These are phyloP conservation scores for Ogataea nitratoaversa DNA, from an alignment of 805 yeast genomes.

Conservation along the genomic window DNA sequence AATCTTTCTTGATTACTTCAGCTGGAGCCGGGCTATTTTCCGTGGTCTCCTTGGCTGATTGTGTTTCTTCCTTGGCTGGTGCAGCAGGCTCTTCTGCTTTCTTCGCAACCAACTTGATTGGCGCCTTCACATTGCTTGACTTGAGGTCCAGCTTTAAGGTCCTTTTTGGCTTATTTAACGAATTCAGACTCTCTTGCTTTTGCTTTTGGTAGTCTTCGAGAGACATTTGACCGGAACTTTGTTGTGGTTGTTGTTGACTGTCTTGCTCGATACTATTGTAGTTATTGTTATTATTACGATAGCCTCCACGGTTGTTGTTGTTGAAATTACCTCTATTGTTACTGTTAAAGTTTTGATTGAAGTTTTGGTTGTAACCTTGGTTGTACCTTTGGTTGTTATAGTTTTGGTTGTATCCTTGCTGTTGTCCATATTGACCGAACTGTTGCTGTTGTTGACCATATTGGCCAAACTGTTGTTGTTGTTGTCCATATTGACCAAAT, in stretches of 20 bases:
- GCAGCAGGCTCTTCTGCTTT: conserved; percentile 27
- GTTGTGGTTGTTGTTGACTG: conserved; percentile 10
- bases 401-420: conserved; percentile 15
- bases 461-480: conserved; percentile 3
- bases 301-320: conserved; percentile 19
- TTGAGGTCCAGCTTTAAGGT: conserved; percentile 63
- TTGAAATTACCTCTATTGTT: conserved; percentile 18
- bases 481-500: conserved; percentile 13
- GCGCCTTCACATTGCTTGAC: conserved; percentile 44
- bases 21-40: conserved; percentile 17
- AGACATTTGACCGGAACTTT: conserved; percentile 51
- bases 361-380: conserved; percentile 20
- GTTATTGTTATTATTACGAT: conserved; percentile 16
- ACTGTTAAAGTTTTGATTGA: conserved; percentile 25
- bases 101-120: conserved; percentile 41
- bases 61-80: conserved; percentile 30
- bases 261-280: conserved; percentile 13
- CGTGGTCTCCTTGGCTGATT: conserved; percentile 23
- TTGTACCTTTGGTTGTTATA: conserved; percentile 17
- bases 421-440: conserved; percentile 17
- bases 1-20: conserved; percentile 11
- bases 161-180: conserved; percentile 53
- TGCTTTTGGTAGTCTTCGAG: conserved; percentile 80
- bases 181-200: conserved; percentile 40
- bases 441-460: conserved; percentile 16